Percentiles rank a stretch among this genome's conserved stretches.
These are phyloP conservation scores for Lachnellula suecica DNA, from an alignment of 2,329 filamentous ascomycete genomes.

Conservation along the genomic window DNA sequence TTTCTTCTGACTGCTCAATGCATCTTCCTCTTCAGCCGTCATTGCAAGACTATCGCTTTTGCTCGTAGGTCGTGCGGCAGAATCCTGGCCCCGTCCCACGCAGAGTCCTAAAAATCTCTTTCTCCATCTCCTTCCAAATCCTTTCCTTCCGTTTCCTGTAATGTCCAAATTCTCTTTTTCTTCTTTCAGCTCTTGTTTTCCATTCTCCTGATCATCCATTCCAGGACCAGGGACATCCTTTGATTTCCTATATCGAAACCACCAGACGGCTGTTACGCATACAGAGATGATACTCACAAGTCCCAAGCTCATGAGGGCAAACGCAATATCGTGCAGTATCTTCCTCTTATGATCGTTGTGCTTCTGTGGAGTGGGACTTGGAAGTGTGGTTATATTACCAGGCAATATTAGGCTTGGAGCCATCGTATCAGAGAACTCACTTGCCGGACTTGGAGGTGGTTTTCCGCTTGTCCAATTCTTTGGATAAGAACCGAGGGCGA, in stretches of 20 bases:
- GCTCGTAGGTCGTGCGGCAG: neutral
- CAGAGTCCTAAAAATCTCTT: neutral
- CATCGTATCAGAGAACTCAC: neutral
- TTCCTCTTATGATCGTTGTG: neutral
- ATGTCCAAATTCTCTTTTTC: neutral
- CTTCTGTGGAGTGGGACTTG: neutral
- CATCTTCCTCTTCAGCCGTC: neutral
- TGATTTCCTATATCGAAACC: neutral
- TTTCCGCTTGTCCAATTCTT: constrained; percentile 44
- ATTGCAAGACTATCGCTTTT: neutral
- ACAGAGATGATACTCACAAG: neutral
- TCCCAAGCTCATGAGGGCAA: neutral
- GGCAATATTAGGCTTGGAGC: too few species aligned
- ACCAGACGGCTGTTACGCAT: neutral
- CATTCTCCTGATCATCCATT: neutral
- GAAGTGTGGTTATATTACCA: too few species aligned
- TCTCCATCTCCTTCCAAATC: neutral
- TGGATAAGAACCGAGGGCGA: constrained; percentile 54
- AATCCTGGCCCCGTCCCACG: neutral
- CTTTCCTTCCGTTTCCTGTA: neutral
- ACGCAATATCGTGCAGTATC: neutral
- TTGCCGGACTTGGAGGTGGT: constrained; percentile 62
- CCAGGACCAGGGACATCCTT: neutral
- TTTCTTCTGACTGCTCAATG: neutral
- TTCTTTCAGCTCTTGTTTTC: neutral